Evolutionary conservation across 2,329 filamentous ascomycete genomes (phyloP).

Genomic region (Chaetothyriales sp.): DNA sequence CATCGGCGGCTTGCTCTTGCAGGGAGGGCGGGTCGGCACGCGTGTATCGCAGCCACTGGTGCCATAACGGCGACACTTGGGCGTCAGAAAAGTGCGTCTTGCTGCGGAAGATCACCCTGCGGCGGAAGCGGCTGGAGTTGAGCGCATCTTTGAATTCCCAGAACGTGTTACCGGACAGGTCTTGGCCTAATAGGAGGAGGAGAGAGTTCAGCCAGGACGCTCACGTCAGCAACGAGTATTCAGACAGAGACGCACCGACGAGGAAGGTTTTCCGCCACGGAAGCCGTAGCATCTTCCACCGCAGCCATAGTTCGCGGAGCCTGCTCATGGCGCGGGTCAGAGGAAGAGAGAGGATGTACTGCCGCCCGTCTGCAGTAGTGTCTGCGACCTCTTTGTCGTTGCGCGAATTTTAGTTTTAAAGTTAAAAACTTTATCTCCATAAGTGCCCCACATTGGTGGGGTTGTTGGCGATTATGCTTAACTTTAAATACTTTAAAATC

Average conservation of each 20-base stretch:
- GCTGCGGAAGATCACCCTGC: constrained; percentile 42
- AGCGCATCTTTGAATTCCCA: constrained; percentile 50
- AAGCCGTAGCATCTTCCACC: constrained; percentile 46
- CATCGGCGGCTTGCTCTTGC: constrained; percentile 43
- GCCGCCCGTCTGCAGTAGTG: too few species aligned
- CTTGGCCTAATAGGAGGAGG: constrained; percentile 34
- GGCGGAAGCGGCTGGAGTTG: constrained; percentile 38
- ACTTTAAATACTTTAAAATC: too few species aligned
- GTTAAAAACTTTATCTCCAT: too few species aligned
- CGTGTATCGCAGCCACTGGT: constrained; percentile 52
- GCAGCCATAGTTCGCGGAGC: constrained; percentile 40
- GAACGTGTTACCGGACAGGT: constrained; percentile 49
- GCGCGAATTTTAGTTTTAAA: too few species aligned
- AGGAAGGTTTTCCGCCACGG: constrained; percentile 48
- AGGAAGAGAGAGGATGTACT: not conserved
- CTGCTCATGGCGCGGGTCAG: constrained; percentile 20
- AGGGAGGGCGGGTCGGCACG: constrained; percentile 41
- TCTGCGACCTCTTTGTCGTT: too few species aligned
- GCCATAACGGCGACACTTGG: constrained; percentile 49
- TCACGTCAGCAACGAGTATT: not conserved
- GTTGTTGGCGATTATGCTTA: not conserved
- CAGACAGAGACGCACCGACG: constrained; percentile 30
- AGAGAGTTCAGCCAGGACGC: not conserved
- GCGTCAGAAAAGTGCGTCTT: constrained; percentile 44
- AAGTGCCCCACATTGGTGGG: too few species aligned